These are phyloP conservation scores for Elaeis guineensis DNA, from an alignment of 176 grass and related monocot species.

Conservation along the genomic window DNA sequence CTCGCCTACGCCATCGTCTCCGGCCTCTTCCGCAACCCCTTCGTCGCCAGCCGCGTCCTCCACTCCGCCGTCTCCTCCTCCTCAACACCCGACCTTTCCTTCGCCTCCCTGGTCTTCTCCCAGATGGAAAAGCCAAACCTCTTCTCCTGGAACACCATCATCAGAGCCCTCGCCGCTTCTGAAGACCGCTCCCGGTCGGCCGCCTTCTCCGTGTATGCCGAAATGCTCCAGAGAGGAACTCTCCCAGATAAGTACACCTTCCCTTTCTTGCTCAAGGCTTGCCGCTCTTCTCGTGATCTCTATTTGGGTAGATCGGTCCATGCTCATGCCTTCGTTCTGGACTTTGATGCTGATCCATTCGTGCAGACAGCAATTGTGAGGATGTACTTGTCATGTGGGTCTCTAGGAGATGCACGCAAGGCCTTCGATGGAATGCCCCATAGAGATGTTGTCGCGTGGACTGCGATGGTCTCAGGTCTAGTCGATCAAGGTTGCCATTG, in stretches of 20 bases:
- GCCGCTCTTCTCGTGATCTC: conserved; percentile 11
- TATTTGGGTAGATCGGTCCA: conserved; percentile 23
- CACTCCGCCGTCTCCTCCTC: conserved; percentile 25
- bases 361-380: conserved; percentile 34
- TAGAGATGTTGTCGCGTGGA: conserved; percentile 42
- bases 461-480: conserved; percentile 32
- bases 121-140: background rate
- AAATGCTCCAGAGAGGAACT: conserved; percentile 40
- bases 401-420: background rate
- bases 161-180: conserved; percentile 18
- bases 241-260: conserved; percentile 43
- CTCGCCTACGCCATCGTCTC: conserved; percentile 50
- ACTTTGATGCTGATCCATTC: conserved; percentile 24
- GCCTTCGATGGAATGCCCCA: conserved; percentile 39
- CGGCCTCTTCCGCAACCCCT: conserved; percentile 27
- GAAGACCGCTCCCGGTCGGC: background rate
- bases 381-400: conserved; percentile 9
- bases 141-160: conserved; percentile 63
- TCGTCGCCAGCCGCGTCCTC: conserved; percentile 20
- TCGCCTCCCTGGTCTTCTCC: conserved; percentile 21
- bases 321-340: conserved; percentile 14
- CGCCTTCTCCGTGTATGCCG: conserved; percentile 34
- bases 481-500: conserved; percentile 8
- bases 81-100: conserved; percentile 9
- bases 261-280: conserved; percentile 54